These are phyloP conservation scores for Stemphylium vesicarium DNA, from an alignment of 2,329 filamentous ascomycete genomes.

Conservation along the genomic window DNA sequence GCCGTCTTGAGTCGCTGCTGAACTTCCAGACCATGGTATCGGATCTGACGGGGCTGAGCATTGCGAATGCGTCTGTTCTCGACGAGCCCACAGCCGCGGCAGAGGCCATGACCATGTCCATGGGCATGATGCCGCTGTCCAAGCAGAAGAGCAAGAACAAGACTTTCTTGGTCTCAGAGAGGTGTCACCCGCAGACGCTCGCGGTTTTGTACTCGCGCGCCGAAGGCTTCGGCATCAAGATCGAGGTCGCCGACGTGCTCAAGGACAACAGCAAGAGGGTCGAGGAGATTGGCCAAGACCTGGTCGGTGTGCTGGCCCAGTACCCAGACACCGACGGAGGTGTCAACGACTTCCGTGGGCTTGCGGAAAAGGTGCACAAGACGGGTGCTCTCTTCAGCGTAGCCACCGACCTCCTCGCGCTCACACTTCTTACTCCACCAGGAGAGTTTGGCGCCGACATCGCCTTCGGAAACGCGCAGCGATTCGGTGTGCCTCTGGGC, in stretches of 20 bases:
- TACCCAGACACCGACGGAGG: constrained; percentile 90
- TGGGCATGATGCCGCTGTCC: constrained; percentile 74
- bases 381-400: constrained; percentile 82
- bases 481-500: constrained; percentile 89
- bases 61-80: constrained; percentile 88
- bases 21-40: constrained; percentile 96
- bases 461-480: constrained; percentile 89
- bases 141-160: constrained; percentile 77
- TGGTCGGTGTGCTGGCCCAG: constrained; percentile 91
- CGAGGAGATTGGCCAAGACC: constrained; percentile 75
- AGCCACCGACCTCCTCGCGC: constrained; percentile 85
- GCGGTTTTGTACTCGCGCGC: constrained; percentile 84
- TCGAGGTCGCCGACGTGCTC: constrained; percentile 75
- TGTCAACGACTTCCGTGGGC: constrained; percentile 73
- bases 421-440: constrained; percentile 86
- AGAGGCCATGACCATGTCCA: constrained; percentile 92
- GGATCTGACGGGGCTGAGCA: constrained; percentile 84
- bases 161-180: constrained; percentile 81
- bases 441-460: constrained; percentile 96
- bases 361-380: constrained; percentile 79
- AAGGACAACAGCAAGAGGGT: constrained; percentile 69
- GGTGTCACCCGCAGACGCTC: constrained; percentile 84
- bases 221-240: constrained; percentile 86
- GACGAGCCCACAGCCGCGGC: constrained; percentile 93
- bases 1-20: constrained; percentile 85